A percentile compares a stretch with the other conserved stretches of the same genome.
These are phyloP conservation scores for Skeletonema marinoi DNA, from an alignment of 108 stramenopile genomes.

Conservation along the genomic window DNA sequence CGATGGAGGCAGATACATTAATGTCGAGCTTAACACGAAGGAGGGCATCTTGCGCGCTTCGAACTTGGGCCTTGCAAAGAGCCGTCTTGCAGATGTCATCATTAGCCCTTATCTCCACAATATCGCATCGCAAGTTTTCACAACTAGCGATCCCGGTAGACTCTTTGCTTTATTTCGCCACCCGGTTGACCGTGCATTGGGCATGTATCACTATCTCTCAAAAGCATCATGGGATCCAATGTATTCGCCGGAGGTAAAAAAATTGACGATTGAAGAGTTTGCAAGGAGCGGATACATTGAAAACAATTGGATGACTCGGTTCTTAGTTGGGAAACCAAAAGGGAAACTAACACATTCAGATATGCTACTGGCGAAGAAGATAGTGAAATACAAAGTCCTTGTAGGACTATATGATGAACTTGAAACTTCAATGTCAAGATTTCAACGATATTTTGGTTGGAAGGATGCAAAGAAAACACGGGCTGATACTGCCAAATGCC, in stretches of 20 bases:
- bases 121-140: constrained; percentile 28
- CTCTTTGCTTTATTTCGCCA: constrained; percentile 52
- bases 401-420: constrained; percentile 50
- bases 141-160: constrained; percentile 22
- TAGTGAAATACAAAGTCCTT: constrained; percentile 42
- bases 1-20: constrained; percentile 45
- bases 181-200: constrained; percentile 51
- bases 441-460: constrained; percentile 56
- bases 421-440: constrained; percentile 39
- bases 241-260: constrained; percentile 40
- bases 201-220: constrained; percentile 47
- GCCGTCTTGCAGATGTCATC: constrained; percentile 48
- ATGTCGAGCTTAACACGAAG: constrained; percentile 47
- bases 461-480: background rate
- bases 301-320: constrained; percentile 60
- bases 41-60: constrained; percentile 47
- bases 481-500: constrained; percentile 8
- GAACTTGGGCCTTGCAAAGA: constrained; percentile 30
- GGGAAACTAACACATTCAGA: constrained; percentile 38
- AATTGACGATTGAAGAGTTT: constrained; percentile 53
- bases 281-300: constrained; percentile 47
- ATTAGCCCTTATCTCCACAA: constrained; percentile 37
- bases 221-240: constrained; percentile 48
- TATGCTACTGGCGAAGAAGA: constrained; percentile 49
- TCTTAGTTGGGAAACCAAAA: constrained; percentile 28